A percentile compares a stretch with the other conserved stretches of the same genome.
Conservation (phyloP, 2,329 filamentous ascomycete genomes). For the Epichloe glyceriae region DNA sequence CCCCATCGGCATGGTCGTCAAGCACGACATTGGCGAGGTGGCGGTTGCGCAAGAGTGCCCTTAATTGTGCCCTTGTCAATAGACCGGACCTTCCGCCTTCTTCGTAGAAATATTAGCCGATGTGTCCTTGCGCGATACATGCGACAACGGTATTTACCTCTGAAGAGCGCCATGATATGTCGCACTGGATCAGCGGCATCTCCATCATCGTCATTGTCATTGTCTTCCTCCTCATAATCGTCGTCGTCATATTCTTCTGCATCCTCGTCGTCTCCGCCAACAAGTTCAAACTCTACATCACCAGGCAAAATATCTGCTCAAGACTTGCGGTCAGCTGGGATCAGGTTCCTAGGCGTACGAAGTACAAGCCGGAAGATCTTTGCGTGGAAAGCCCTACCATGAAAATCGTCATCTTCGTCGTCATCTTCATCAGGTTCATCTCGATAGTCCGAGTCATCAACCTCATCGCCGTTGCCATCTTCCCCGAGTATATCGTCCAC, state of each 20-base stretch:
- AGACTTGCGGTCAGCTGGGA: neutral
- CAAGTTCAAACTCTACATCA: constrained; percentile 12
- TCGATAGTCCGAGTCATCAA: constrained; percentile 8
- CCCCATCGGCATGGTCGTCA: constrained; percentile 25
- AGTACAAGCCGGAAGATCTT: neutral
- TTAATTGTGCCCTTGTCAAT: constrained; percentile 24
- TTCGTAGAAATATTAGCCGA: constrained; percentile 6
- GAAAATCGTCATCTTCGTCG: constrained; percentile 11
- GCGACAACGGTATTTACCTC: constrained; percentile 13
- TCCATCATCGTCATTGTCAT: constrained; percentile 11
- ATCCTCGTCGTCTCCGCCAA: constrained; percentile 11
- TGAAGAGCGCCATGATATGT: constrained; percentile 19
- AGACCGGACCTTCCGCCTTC: constrained; percentile 16
- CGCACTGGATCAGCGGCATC: constrained; percentile 20
- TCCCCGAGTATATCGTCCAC: constrained; percentile 2
- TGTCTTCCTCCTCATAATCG: constrained; percentile 14
- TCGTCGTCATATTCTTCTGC: constrained; percentile 10
- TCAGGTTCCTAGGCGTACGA: neutral
- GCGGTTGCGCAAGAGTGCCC: constrained; percentile 26
- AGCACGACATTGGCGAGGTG: constrained; percentile 24
- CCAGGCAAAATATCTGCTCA: constrained; percentile 1
- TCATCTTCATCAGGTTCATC: constrained; percentile 11
- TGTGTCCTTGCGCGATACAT: neutral
- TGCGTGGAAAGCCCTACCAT: constrained; percentile 1
- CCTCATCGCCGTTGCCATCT: constrained; percentile 7